Percentiles rank a stretch among this genome's conserved stretches.
phyloP scores from a whole-genome alignment of 2,329 filamentous ascomycete genomes.

The Claviceps purpurea region DNA sequence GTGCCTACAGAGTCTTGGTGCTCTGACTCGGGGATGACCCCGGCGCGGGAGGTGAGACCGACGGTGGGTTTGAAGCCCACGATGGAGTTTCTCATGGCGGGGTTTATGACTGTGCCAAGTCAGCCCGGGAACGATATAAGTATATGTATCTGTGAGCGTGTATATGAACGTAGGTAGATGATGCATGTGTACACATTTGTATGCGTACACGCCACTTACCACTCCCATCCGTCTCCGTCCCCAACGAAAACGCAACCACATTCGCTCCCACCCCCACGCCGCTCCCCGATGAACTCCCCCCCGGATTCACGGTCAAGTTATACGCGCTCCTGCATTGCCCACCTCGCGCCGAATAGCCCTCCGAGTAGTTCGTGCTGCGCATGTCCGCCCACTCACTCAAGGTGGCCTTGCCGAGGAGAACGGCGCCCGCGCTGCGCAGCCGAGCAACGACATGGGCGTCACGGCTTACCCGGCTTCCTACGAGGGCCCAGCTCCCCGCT shows the following conservation, averaged over 20 bases:
- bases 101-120: slow-evolving; percentile 45
- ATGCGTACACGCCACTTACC: slow-evolving; percentile 19
- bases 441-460: slow-evolving; percentile 51
- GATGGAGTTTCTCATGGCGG: slow-evolving; percentile 53
- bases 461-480: slow-evolving; percentile 52
- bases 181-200: too few relatives aligned
- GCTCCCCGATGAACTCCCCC: slow-evolving; percentile 55
- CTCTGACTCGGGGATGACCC: slow-evolving; percentile 50
- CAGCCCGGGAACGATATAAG: too few relatives aligned
- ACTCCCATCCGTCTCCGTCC: slow-evolving; percentile 62
- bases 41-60: slow-evolving; percentile 52
- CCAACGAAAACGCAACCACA: slow-evolving; percentile 48
- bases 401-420: slow-evolving; percentile 58
- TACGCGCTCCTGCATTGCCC: slow-evolving; percentile 54
- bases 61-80: slow-evolving; percentile 69
- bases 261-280: slow-evolving; percentile 53
- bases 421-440: slow-evolving; percentile 50
- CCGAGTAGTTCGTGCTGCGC: slow-evolving; percentile 52
- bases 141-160: too few relatives aligned
- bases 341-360: slow-evolving; percentile 52
- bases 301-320: slow-evolving; percentile 54
- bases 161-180: too few relatives aligned
- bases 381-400: slow-evolving; percentile 66
- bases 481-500: slow-evolving; percentile 52
- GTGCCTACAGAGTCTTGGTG: slow-evolving; percentile 58